Evolutionary conservation across 169 alveolate genomes (phyloP), one percentile per base, ranked within the genome.

Genomic region (Condylostoma magnum): DNA sequence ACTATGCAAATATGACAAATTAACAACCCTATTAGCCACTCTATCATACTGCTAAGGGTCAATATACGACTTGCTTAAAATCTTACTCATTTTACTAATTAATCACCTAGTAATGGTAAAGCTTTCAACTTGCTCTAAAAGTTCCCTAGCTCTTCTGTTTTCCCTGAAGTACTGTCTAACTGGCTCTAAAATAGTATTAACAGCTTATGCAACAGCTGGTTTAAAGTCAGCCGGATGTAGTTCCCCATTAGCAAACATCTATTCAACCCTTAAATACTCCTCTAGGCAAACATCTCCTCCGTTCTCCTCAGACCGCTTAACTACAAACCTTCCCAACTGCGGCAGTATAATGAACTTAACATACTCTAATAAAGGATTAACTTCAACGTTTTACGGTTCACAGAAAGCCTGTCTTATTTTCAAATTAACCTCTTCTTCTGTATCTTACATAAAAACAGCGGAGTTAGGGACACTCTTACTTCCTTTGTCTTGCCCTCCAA

Each of bases 361-460:
- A 79, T 97, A 97, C 48, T 96, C 96, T 31, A 96, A 77, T 65
- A 98, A 92, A 2, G 99, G 99, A 87, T 98, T 98, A 25, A 90
- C 97, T 15, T 92, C 93, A 51, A 90, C 69, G 20, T 78, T 85
- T 37, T 87, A 82, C 6, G 97, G 98, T 2, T 97, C 98, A 70
- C 99, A 98, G 83, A 76, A 97, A 18, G 99, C 99, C 60, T 94
- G 93, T 76, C 96, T 96, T 58, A 98, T 97, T 79, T 98, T 98
- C 55, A 95, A 74, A 22, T 89, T 83, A 31, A 98, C 99, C 33
- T 93, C 96, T 65, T 94, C 97, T 2, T 92, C 92, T 20, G 93
- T 36, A 74, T 98, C 99, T 77, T 98, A 99, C 99, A 98, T 97
- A 82, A 97, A 98, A 60, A 98, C 96, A 0, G 99, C 99, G 3